A percentile compares a stretch with the other conserved stretches of the same genome.
These are phyloP conservation scores for Trypanosoma conorhini DNA, from an alignment of 208 protist species.

Conservation along the genomic window DNA sequence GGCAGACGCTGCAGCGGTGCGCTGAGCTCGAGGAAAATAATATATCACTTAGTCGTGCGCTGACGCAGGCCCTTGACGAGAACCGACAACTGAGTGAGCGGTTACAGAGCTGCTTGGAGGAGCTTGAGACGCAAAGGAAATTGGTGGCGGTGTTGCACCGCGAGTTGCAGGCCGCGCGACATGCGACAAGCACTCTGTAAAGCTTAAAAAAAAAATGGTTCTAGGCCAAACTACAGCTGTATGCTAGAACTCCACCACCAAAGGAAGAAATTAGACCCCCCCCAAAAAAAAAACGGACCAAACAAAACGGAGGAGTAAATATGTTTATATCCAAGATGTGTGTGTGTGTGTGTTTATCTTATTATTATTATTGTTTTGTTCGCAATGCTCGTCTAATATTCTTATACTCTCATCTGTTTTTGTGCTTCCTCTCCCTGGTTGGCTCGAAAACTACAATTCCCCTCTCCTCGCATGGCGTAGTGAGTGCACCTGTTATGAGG, in stretches of 20 bases:
- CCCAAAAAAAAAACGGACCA: slow-evolving; percentile 19
- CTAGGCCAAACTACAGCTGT: not conserved
- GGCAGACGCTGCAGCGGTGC: slow-evolving; percentile 43
- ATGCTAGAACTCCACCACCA: not conserved
- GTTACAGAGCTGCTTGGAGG: slow-evolving; percentile 24
- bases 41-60: slow-evolving; percentile 24
- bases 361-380: not conserved
- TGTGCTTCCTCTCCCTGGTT: not conserved
- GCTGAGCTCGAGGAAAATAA: slow-evolving; percentile 54
- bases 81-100: slow-evolving; percentile 38
- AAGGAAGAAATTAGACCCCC: not conserved
- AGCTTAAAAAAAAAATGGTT: slow-evolving; percentile 2
- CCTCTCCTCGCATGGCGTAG: not conserved
- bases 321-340: not conserved
- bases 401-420: slow-evolving; percentile 4
- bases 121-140: slow-evolving; percentile 47
- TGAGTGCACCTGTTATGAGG: slow-evolving; percentile 7
- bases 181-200: not conserved
- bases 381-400: slow-evolving; percentile 18
- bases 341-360: not conserved
- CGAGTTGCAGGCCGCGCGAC: slow-evolving; percentile 11
- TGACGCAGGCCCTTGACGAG: slow-evolving; percentile 10
- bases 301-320: slow-evolving; percentile 18
- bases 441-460: not conserved
- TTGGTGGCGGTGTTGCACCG: slow-evolving; percentile 49